Base-by-base conservation (phyloP, 1,284 basidiomycete species). In the Coriolopsis trogii region DNA sequence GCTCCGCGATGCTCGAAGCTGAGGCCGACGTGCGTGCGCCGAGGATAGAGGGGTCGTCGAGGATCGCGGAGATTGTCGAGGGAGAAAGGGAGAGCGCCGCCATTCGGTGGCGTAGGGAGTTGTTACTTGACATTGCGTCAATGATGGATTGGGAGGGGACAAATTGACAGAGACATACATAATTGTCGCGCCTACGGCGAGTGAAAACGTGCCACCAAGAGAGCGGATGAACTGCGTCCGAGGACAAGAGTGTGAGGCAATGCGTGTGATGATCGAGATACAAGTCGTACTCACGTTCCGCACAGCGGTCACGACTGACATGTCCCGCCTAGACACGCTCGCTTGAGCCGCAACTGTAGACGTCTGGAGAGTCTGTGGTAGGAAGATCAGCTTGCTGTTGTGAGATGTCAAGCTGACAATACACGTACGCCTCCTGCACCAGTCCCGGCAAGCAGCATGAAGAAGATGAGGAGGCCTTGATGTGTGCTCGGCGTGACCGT, bases 291-390 rank as follows among this genome's bases (percentile, higher is more conserved):
- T 46, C 51, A 82, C 82, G 61, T 88, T 89, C 26, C 87, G 76
- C 43, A 84, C 78, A 0, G 82, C 80, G 0, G 87, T 89, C 1
- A 88, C 85, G 6, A 87, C 85, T 1, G 84, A 83, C 79, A 89
- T 84, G 53, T 89, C 86, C 39, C 74, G 73, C 21, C 85, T 70
- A 0, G 80, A 67, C 1, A 89, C 87, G 20, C 84, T 85, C 0
- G 85, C 84, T 62, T 89, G 87, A 4, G 81, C 84, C 0, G 87
- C 86, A 2, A 89, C 79, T 0, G 84, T 84, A 0, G 81, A 83
- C 0, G 82, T 84, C 67, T 84, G 83, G 21, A 83, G 59, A 0
- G 81, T 84, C 81, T 83, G 31, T 4, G 12, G 16, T 13, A 10
- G 5, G 6, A 3, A 21, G 0, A 15, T 20, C 31, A 7, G 29